Evolutionary conservation across 2,329 filamentous ascomycete species (phyloP), one percentile per base, ranked within the genome.

Genomic region (Escovopsis sp.): DNA sequence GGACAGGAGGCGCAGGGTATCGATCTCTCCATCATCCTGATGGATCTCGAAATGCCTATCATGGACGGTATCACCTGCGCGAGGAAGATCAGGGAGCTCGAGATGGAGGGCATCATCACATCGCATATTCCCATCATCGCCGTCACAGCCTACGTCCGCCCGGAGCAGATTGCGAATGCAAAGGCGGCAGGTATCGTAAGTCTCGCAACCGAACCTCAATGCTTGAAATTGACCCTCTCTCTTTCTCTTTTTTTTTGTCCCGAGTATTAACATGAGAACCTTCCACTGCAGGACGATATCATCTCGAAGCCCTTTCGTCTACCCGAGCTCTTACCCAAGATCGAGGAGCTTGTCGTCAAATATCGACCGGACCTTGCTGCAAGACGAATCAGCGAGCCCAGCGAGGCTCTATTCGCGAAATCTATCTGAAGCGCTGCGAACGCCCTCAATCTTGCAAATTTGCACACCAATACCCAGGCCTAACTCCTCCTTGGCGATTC

Each of bases 21-120:
- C 8, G 66, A 74, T 33, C 65, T 82, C 17, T 72, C 73, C 8
- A 65, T 85, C 31, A 76, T 87, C 11, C 55, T 87, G 5, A 85
- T 87, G 80, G 82, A 87, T 49, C 64, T 85, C 33, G 80, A 86
- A 48, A 87, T 87, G 81, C 81, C 81, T 1, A 68, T 85, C 30
- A 86, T 86, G 81, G 79, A 87, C 47, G 82, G 82, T 26, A 71
- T 82, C 54, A 79, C 78, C 2, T 84, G 80, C 42, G 76, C 80
- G 11, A 65, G 68, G 29, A 70, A 63, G 40, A 85, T 88, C 35
- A 68, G 82, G 14, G 68, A 78, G 40, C 61, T 82, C 14, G 79
- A 87, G 51, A 59, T 57, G 33, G 63, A 71, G 35, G 72, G 73
- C 15, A 70, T 65, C 23, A 68, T 82, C 33, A 62, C 67, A 14